Percentiles rank a stretch among this genome's conserved stretches.
Conservation (phyloP, 208 protist species). For the Porcisia deanei region DNA sequence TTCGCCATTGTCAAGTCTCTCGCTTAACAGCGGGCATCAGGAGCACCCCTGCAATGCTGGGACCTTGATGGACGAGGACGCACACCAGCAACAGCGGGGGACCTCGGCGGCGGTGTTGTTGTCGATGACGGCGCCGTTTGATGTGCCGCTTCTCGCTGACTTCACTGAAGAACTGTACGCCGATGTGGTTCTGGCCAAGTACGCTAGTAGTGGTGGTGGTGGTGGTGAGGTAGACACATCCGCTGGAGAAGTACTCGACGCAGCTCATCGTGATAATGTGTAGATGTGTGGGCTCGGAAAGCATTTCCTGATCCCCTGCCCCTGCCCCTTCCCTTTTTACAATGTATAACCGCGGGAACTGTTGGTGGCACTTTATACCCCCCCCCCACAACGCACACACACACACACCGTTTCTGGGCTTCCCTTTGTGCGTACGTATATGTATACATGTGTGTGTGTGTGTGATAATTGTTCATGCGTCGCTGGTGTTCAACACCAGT, state of each 20-base stretch:
- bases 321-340: too few relatives aligned
- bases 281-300: background rate
- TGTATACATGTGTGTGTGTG: background rate
- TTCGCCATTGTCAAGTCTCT: slow-evolving; percentile 3
- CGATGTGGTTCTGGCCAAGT: slow-evolving; percentile 25
- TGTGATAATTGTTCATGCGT: background rate
- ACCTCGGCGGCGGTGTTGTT: too few relatives aligned
- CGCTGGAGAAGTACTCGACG: background rate
- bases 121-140: background rate
- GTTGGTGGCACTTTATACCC: too few relatives aligned
- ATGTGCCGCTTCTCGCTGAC: background rate
- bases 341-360: too few relatives aligned
- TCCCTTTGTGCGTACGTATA: background rate
- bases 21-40: slow-evolving; percentile 3
- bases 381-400: background rate
- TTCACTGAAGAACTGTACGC: slow-evolving; percentile 20
- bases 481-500: background rate
- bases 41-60: background rate
- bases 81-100: background rate
- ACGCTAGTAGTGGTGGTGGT: background rate
- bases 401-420: background rate
- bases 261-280: background rate
- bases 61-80: background rate
- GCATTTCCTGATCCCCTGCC: too few relatives aligned
- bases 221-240: background rate